Evolutionary conservation across 78 protist species (phyloP), one percentile per base, ranked within the genome.

Genomic region (Isochrysis galbana): DNA sequence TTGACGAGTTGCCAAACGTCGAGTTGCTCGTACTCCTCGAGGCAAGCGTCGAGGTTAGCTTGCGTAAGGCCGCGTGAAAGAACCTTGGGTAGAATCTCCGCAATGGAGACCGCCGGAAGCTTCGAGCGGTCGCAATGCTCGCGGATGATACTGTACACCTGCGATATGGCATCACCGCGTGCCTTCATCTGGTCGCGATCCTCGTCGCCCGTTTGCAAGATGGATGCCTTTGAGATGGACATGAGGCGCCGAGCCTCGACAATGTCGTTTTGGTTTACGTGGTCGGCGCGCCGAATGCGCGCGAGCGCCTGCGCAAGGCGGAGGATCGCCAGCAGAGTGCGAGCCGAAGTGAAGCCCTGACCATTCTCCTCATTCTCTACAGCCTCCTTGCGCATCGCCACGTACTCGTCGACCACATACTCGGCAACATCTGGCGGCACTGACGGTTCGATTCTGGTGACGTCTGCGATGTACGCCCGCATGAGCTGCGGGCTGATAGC

Each of bases 271-370:
- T 78, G 90, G 23, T 29, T 29, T 5, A 98, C 97, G 3, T 10
- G 38, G 34, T n/a, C 38, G 0, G 69, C 0, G 29, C 97, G 69
- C n/a, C 96, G 45, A 11, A 97, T 87, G 32, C 99, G 80, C 48
- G 96, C 97, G 88, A 98, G 44, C 7, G 99, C 99, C 61, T 96
- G 98, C 34, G 98, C 48, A 25, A 99, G 92, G 34, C 99, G 97
- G 44, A 99, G 93, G n/a, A 98, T 95, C 32, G 97, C 97, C 36
- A 99, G 97, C 39, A 99, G 94, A 7, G 99, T 92, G 36, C 99
- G 94, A 1, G 99, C 97, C 0, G 99, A 95, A 2, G 99, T 96
- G 95, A 97, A 96, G 47, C 82, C 29, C n/a, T 55, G 1, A 4
- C 92, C 38, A 34, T n/a, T 38, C 38, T 46, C 34, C 34, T 0